Evolutionary conservation across 495 filamentous ascomycete genomes (phyloP), one percentile per base, ranked within the genome.

Genomic region (Podospora fimiseda): DNA sequence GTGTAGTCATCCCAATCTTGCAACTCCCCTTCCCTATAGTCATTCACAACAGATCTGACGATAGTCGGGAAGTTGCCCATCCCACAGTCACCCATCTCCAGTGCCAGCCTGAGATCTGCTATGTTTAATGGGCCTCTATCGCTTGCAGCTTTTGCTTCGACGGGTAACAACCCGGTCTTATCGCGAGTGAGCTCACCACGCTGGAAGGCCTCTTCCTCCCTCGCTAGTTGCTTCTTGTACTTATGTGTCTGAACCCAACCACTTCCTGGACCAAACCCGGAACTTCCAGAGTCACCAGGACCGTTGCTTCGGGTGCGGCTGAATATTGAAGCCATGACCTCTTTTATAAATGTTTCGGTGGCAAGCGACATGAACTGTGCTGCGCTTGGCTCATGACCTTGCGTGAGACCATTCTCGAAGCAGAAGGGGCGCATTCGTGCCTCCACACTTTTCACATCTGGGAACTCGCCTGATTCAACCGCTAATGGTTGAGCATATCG

Each of bases 391-490:
- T 80, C 72, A 55, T 88, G 80, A 2, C 90, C 89, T 19, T 78
- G 79, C n/a, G 78, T 77, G 3, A 98, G 80, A 0, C 91, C 93
- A 55, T 88, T 80, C 69, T 96, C 93, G 69, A 95, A 96, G 70
- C 89, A 95, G 57, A 96, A 93, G 8, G 93, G 91, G 15, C 89
- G 75, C 87, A 97, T 94, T 51, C 91, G 87, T 16, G 81, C 77
- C 59, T 88, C 79, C 56, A 98, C 88, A 22, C 83, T 85, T 47
- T 82, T 78, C 9, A 80, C 70, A 58, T 94, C 89, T 13, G 93
- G 93, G 62, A 98, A 96, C 70, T 97, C 93, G 52, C 88, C 87
- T 0, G 90, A 91, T 69, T 97, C 93, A 33, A 84, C 80, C 22
- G 87, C 88, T 22, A 98, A 76, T 11, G 92, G 86, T 60, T 90